These are phyloP conservation scores for slime mould (Dictyostelium discoideum) DNA, from an alignment of 78 protist genomes.

Conservation along the genomic window DNA sequence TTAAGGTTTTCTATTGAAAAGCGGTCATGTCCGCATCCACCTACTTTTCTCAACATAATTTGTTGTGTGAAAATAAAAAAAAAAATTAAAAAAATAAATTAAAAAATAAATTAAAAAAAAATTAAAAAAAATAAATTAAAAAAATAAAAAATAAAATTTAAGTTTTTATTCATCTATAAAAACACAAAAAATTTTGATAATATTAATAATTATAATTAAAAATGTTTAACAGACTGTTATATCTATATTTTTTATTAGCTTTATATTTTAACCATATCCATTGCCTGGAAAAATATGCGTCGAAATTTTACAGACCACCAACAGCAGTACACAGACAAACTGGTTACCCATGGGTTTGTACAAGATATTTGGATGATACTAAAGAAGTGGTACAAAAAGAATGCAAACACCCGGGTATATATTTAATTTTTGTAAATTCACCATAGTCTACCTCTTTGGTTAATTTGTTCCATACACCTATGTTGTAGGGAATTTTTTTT, in stretches of 20 bases:
- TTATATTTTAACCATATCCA: background rate
- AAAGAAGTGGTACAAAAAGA: background rate
- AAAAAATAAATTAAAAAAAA: background rate
- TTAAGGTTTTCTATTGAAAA: background rate
- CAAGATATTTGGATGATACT: background rate
- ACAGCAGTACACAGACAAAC: background rate
- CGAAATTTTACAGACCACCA: background rate
- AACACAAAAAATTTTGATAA: background rate
- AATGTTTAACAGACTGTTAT: background rate
- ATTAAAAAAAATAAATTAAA: background rate
- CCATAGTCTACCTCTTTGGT: too few relatives aligned
- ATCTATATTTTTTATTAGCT: background rate
- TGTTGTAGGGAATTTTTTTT: too few relatives aligned
- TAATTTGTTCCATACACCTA: too few relatives aligned
- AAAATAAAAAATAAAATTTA: background rate
- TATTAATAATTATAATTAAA: background rate
- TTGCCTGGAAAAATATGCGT: background rate
- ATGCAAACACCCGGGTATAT: background rate
- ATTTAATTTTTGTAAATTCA: background rate
- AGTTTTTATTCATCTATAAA: background rate
- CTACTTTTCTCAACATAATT: background rate
- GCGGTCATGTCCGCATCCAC: background rate
- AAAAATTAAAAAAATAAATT: background rate
- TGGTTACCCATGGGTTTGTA: conserved; percentile 8
- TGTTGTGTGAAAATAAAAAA: background rate